Base-by-base conservation (phyloP, 108 stramenopile genomes). In the Nitzschia sp. region DNA sequence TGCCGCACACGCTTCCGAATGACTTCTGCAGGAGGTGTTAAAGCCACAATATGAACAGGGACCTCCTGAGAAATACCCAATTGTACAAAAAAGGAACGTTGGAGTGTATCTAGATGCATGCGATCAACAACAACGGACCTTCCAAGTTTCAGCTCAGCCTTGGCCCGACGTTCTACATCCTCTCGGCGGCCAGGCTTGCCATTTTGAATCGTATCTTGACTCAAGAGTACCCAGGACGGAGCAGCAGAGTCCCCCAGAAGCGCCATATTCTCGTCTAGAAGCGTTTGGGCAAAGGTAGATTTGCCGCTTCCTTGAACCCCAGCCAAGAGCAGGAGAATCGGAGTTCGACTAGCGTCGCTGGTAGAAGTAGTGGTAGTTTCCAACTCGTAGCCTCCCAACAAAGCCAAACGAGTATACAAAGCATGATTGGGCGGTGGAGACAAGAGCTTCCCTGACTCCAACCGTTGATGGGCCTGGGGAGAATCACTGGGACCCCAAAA, bases 281-380 rank as follows among this genome's bases (percentile, higher is more conserved):
- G 83, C n/a, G 39, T 34, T 34, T 34, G 29, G 46, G 79, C 69
- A 67, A 93, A 86, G 10, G 86, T 86, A 37, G 64, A 68, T 69
- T 93, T 93, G 37, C 92, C 92, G 44, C 73, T 73, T 7, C 92
- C 92, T 63, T 93, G 92, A 0, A 83, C 86, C 15, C 92, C 92
- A 42, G 69, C 58, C 9, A 93, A 66, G 2, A 89, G 24, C 41
- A 93, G 57, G 11, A 90, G 29, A n/a, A 93, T 76, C 10, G 88
- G 88, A 20, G 64, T 63, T 10, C 5, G 29, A 5, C 3, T 5
- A 34, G 1, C 29, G 29, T 6, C 29, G 29, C 29, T 34, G 5
- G 1, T 34, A 3, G 29, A 34, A 5, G 29, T 34, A 79, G 58
- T 34, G 29, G 29, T 34, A 34, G 5, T 34, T 5, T 5, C 29